Evolutionary conservation across 257 asterid genomes (phyloP).

Genomic region (Solanum chaucha): DNA sequence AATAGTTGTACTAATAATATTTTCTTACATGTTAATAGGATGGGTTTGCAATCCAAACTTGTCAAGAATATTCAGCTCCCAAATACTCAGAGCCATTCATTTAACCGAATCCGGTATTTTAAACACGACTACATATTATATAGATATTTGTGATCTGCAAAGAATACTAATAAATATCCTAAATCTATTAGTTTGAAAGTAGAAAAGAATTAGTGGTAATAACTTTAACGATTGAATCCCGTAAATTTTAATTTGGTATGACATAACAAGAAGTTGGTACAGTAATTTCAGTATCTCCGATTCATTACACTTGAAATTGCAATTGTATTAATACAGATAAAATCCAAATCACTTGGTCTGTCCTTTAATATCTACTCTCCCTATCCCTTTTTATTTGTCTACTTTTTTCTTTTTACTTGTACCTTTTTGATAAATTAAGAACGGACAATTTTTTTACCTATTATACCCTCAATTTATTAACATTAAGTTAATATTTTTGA

Average conservation of each 20-base stretch:
- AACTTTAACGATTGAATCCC: not conserved
- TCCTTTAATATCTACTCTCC: not conserved
- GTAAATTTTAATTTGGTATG: too few species aligned
- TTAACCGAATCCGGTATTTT: too few species aligned
- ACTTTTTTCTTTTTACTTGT: too few species aligned
- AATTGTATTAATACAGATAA: not conserved
- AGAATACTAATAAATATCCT: not conserved
- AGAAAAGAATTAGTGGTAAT: not conserved
- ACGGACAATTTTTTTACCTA: too few species aligned
- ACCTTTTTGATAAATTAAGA: not conserved
- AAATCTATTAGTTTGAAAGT: not conserved
- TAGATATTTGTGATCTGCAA: not conserved
- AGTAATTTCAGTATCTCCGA: not conserved
- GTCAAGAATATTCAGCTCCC: not conserved
- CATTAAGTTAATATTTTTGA: too few species aligned
- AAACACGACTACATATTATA: accelerated
- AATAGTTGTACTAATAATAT: too few species aligned
- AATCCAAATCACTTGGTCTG: not conserved
- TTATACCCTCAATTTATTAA: too few species aligned
- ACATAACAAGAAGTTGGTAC: too few species aligned
- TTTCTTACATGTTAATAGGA: not conserved
- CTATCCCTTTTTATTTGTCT: too few species aligned
- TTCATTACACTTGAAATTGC: not conserved
- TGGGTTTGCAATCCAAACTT: not conserved
- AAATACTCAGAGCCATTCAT: not conserved